Base-by-base conservation (phyloP, 208 protist genomes). In the Leishmania tropica region DNA sequence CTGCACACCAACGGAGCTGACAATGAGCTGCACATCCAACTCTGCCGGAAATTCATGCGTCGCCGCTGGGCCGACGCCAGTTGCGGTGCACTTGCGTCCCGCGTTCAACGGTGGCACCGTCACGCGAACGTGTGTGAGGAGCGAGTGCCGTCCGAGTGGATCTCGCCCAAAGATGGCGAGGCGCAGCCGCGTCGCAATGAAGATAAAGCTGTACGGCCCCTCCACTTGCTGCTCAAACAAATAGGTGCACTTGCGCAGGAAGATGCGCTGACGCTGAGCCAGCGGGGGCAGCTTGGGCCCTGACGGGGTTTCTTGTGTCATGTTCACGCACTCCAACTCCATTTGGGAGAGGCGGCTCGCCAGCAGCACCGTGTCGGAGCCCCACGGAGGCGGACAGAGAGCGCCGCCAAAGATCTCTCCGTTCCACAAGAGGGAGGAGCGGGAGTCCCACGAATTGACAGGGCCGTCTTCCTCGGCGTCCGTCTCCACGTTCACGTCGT, bases 101-200 rank as follows among this genome's bases (percentile, higher is more conserved):
- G 37, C 19, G 19, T 72, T 47, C 1, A 35, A 31, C 75, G 58
- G 45, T n/a, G 78, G 78, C 54, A 37, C 62, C 15, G 64, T 86
- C 35, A 84, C 78, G 53, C 73, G 51, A 21, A 92, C 78, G 81
- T 94, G 93, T 40, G 87, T 86, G 47, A 97, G 85, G 58, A 99
- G 92, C 17, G 92, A 97, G 51, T 96, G 92, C 6, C 96, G 86
- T 21, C 97, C 97, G 11, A 99, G 81, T 31, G 90, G 92, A 72
- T 99, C 97, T 21, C 97, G 93, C 0, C 96, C 97, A 83, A 96
- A 98, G 42, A 96, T 87, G 53, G 93, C 87, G 19, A 94, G 62
- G n/a, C 84, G 74, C 80, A 97, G 87, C 45, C 76, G 89, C 21
- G 79, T 78, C 4, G 92, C 90, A 74, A 93, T 90, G 79, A 94